A percentile compares a stretch with the other conserved stretches of the same genome.
These are phyloP conservation scores for Nicotiana obtusifolia DNA, from an alignment of 257 asterid genomes.

Conservation along the genomic window DNA sequence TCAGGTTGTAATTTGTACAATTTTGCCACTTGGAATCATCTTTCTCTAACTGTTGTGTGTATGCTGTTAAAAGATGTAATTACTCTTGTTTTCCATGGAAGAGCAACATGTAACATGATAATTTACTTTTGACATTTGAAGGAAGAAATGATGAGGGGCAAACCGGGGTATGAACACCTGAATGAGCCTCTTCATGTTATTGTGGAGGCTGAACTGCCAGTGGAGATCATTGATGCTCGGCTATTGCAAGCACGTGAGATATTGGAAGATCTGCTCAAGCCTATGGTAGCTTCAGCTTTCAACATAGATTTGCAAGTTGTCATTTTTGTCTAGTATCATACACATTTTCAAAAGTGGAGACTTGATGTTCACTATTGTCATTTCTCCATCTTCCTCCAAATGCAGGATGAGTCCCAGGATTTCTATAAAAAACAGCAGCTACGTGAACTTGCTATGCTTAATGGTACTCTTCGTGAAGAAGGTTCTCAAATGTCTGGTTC, in stretches of 20 bases:
- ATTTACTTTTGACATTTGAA: constrained; percentile 27
- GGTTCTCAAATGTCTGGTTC: constrained; percentile 89
- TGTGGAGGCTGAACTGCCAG: constrained; percentile 91
- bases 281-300: constrained; percentile 53
- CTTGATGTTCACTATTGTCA: not conserved
- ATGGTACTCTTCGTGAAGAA: constrained; percentile 94
- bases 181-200: constrained; percentile 95
- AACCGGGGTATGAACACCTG: constrained; percentile 95
- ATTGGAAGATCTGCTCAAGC: constrained; percentile 87
- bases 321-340: not conserved
- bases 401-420: constrained; percentile 92
- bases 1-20: not conserved
- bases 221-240: constrained; percentile 89
- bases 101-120: not conserved
- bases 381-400: not conserved
- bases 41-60: not conserved
- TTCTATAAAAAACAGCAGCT: constrained; percentile 87
- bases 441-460: constrained; percentile 85
- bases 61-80: not conserved
- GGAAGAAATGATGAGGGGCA: constrained; percentile 99
- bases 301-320: not conserved
- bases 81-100: not conserved
- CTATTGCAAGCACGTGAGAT: constrained; percentile 90
- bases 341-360: not conserved
- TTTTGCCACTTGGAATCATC: not conserved